Base-by-base conservation (phyloP, 495 filamentous ascomycete genomes). In the Xylaria sp. region DNA sequence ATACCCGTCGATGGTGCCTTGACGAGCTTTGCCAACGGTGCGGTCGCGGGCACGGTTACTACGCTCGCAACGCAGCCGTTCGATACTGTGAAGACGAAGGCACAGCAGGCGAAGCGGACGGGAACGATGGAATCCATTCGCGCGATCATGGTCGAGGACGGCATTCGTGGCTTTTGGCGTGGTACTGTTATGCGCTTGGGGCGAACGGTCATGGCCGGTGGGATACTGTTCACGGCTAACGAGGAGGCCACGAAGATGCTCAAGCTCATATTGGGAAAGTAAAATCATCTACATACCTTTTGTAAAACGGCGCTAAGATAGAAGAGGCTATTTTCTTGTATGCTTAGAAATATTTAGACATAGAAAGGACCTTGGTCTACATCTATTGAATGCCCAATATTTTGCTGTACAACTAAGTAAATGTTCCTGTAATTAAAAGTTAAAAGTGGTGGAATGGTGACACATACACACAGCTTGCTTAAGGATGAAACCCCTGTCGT, bases 181-280 rank as follows among this genome's bases (percentile, higher is more conserved):
- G 90, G 90, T 2, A 92, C 89, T 15, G 86, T 88, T 2, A 91
- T 92, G 90, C 82, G 90, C 67, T 73, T 92, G 29, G 87, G 89
- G 1, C 76, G 90, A 62, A 87, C 89, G 31, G 80, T 92, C 4
- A 82, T 91, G 73, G 88, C 86, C 72, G 90, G 90, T 12, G 90
- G 90, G 0, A 91, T 91, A 55, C 73, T 92, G 21, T 91, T 91
- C 69, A 88, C 88, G 29, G 85, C 87, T 1, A 90, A 91, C 75
- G 90, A 92, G 77, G 80, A 86, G 69, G 83, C 72, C 61, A 48
- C 74, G 26, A 76, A 70, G 72, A 5, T 71, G 68, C 48, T 76
- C 19, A 74, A 70, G 62, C 14, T 70, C 19, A 44, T 70, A 14
- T 24, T 70, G 26, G 68, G 58, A 35, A 17, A 53, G 37, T 62